A percentile compares a stretch with the other conserved stretches of the same genome.
phyloP scores from a whole-genome alignment of 306 rosid species.

The Sicyos edulis region DNA sequence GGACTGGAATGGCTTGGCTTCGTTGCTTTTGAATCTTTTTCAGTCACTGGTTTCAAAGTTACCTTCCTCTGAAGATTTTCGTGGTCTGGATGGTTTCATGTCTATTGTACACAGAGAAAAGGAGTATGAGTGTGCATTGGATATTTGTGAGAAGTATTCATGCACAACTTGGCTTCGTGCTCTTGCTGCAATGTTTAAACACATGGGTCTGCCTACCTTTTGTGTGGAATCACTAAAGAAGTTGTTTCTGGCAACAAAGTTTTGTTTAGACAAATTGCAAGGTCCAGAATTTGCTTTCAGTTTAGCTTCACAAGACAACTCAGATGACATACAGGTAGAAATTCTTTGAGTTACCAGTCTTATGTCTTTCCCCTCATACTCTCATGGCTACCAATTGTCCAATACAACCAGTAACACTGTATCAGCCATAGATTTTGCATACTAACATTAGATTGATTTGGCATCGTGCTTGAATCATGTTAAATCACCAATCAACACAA shows the following conservation, averaged over 20 bases:
- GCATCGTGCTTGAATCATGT: not conserved
- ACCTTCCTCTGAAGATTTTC: constrained; percentile 24
- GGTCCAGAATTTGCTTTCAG: constrained; percentile 69
- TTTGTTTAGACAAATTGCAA: constrained; percentile 62
- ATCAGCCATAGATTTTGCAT: not conserved
- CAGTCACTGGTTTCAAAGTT: constrained; percentile 58
- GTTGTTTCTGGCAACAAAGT: constrained; percentile 57
- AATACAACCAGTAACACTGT: not conserved
- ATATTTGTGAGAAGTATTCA: constrained; percentile 66
- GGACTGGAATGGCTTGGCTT: constrained; percentile 67
- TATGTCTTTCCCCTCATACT: not conserved
- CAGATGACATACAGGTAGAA: constrained; percentile 62
- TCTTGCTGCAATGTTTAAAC: constrained; percentile 47
- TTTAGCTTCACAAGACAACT: constrained; percentile 52
- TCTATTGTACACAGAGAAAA: constrained; percentile 47
- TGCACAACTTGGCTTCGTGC: constrained; percentile 83
- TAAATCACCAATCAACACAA: too few relatives aligned
- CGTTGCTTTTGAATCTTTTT: constrained; percentile 64
- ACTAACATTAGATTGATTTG: not conserved
- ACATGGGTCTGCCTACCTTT: constrained; percentile 27
- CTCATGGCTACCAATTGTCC: not conserved
- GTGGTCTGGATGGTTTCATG: constrained; percentile 36
- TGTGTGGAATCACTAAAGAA: constrained; percentile 36
- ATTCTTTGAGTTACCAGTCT: constrained; percentile 7
- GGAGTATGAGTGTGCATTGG: constrained; percentile 72